Conservation (phyloP, 306 rosid species). For the Vicia faba region DNA sequence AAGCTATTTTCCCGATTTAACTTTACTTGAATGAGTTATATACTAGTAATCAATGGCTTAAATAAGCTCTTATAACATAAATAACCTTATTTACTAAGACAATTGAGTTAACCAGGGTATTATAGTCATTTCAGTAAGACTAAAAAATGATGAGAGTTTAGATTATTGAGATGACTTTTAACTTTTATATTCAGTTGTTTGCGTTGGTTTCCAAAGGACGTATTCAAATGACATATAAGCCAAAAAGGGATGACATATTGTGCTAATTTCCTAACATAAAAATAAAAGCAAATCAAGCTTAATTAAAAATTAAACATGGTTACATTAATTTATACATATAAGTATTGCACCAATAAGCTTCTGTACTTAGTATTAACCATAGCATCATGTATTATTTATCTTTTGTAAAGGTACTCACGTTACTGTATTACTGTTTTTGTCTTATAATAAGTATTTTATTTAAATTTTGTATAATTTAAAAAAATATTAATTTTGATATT, state of each 20-base stretch:
- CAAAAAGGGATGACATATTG: conserved; percentile 43
- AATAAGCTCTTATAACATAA: conserved; percentile 23
- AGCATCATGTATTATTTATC: background rate
- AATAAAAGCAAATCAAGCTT: background rate
- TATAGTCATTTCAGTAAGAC: conserved; percentile 40
- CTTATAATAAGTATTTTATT: too few species aligned
- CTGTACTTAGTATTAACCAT: background rate
- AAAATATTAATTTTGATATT: too few species aligned
- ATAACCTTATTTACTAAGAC: conserved; percentile 45
- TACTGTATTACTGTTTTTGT: background rate
- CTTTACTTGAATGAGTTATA: conserved; percentile 40
- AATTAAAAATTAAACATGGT: background rate
- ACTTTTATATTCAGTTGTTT: conserved; percentile 74
- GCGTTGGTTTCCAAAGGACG: conserved; percentile 61
- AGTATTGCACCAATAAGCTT: background rate
- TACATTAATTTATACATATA: background rate
- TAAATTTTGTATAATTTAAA: too few species aligned
- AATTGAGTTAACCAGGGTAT: conserved; percentile 42
- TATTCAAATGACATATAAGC: conserved; percentile 51
- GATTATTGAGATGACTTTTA: conserved; percentile 76
- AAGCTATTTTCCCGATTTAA: conserved; percentile 17
- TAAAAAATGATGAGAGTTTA: conserved; percentile 55
- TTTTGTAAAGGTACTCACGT: background rate
- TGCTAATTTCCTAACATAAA: conserved; percentile 18
- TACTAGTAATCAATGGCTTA: conserved; percentile 43